These are phyloP conservation scores for Malus hybrid DNA, from an alignment of 331 rosid genomes.

Conservation along the genomic window DNA sequence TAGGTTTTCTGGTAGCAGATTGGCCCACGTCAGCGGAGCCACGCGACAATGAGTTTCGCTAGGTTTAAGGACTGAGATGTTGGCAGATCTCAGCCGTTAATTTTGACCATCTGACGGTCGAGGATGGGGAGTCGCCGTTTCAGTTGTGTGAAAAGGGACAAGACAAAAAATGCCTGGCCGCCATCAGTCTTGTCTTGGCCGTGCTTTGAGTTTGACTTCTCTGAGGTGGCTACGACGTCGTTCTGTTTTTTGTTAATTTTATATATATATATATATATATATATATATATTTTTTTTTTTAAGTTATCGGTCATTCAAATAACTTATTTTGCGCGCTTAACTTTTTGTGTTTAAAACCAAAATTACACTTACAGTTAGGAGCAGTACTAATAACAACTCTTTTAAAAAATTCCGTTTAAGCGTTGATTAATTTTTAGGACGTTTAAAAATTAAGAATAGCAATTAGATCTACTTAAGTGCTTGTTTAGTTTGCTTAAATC, in stretches of 20 bases:
- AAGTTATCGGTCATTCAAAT: too few species aligned
- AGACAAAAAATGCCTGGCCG: not conserved
- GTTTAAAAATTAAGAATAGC: too few species aligned
- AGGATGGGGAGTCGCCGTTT: not conserved
- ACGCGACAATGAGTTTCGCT: not conserved
- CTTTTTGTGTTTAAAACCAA: too few species aligned
- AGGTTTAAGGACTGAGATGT: not conserved
- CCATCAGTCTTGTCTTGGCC: not conserved
- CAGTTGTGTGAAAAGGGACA: not conserved
- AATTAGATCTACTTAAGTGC: too few species aligned
- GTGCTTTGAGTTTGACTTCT: not conserved
- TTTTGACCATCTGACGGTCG: not conserved
- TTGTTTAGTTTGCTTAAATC: too few species aligned
- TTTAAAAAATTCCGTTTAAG: too few species aligned
- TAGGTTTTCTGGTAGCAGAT: not conserved
- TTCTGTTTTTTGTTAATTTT: not conserved
- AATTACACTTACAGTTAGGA: too few species aligned
- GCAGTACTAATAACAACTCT: too few species aligned
- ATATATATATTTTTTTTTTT: too few species aligned
- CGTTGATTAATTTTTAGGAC: too few species aligned
- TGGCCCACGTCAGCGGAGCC: not conserved
- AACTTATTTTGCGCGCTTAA: too few species aligned
- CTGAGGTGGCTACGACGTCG: accelerated
- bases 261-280: too few species aligned
- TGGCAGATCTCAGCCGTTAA: not conserved